Base-by-base conservation (phyloP, 352 stramenopile genomes). In the Pythium brachiatum region DNA sequence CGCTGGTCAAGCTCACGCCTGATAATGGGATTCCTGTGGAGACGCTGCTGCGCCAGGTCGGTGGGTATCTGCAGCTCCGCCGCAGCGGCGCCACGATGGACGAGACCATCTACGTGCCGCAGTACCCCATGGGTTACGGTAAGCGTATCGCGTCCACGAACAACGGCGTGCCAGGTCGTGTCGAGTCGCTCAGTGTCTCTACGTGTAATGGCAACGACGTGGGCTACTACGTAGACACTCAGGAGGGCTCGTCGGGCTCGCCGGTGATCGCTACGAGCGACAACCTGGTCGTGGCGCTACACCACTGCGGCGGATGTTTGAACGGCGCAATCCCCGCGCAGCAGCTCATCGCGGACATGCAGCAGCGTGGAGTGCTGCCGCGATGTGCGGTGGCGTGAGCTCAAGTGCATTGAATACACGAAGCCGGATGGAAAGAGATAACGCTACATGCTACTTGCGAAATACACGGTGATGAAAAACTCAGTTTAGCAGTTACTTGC, bases 161-260 rank as follows among this genome's bases (percentile, higher is more conserved):
- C 21, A 73, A 62, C 36, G 59, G 61, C 13, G 29, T 59, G 21
- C 69, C 70, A 0, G 75, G 72, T 1, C 58, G 59, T 9, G 67
- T 82, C 32, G 62, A 75, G 31, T 78, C 69, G 23, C 54, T 82
- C 21, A 69, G 57, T 8, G 62, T 78, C 12, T 72, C 57, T 15
- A 70, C 75, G 31, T 92, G 84, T 54, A 72, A 79, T 21, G 60
- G 68, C 4, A 69, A 70, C 26, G 75, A 92, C 47, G 72, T 81
- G 11, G 82, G 82, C 7, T 94, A 92, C 69, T 87, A 89, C 50
- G 70, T 88, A 7, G 84, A 94, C 60, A 94, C 84, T 7, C 72
- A 89, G 32, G 80, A 82, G 66, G 84, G 82, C 0, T 85, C 79
- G 20, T 94, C 82, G 3, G 84, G 82, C 3, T 85, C 84, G 13